A percentile compares a stretch with the other conserved stretches of the same genome.
These are phyloP conservation scores for Colletotrichum tanaceti DNA, from an alignment of 2,329 filamentous ascomycete species.

Conservation along the genomic window DNA sequence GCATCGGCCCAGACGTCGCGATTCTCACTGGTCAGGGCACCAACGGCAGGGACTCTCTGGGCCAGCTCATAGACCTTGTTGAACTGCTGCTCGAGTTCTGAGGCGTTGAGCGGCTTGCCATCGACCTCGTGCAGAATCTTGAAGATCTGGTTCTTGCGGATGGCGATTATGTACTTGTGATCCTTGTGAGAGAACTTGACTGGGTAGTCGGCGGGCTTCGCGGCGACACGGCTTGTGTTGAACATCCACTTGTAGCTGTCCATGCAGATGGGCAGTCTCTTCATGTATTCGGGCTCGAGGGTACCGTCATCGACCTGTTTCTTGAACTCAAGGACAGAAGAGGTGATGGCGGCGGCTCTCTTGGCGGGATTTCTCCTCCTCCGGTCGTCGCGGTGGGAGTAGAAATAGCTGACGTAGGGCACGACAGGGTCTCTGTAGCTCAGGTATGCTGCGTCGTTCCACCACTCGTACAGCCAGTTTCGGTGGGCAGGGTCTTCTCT, in stretches of 20 bases:
- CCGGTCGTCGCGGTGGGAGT: constrained; percentile 95
- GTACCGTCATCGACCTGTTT: constrained; percentile 84
- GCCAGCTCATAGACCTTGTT: constrained; percentile 82
- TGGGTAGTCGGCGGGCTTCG: constrained; percentile 83
- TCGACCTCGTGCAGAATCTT: constrained; percentile 85
- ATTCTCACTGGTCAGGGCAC: constrained; percentile 89
- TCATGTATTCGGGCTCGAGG: constrained; percentile 98
- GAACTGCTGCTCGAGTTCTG: constrained; percentile 93
- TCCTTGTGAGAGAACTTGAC: constrained; percentile 80
- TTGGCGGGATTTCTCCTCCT: constrained; percentile 88
- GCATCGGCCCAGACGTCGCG: constrained; percentile 93
- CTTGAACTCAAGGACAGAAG: constrained; percentile 92
- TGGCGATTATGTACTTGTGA: constrained; percentile 87
- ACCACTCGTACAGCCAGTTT: constrained; percentile 99
- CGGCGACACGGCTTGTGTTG: constrained; percentile 88
- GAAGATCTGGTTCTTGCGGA: constrained; percentile 98
- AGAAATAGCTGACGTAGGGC: constrained; percentile 99
- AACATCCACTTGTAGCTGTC: constrained; percentile 99
- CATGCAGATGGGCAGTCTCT: constrained; percentile 97
- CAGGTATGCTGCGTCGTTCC: constrained; percentile 95
- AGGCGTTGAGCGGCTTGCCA: constrained; percentile 86
- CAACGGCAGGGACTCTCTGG: constrained; percentile 78
- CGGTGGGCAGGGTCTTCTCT: constrained; percentile 82
- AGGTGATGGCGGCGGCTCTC: constrained; percentile 90
- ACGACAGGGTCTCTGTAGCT: constrained; percentile 94